Conservation (phyloP, 192 early-diverging fungal species). For the Coemansia sp. region DNA sequence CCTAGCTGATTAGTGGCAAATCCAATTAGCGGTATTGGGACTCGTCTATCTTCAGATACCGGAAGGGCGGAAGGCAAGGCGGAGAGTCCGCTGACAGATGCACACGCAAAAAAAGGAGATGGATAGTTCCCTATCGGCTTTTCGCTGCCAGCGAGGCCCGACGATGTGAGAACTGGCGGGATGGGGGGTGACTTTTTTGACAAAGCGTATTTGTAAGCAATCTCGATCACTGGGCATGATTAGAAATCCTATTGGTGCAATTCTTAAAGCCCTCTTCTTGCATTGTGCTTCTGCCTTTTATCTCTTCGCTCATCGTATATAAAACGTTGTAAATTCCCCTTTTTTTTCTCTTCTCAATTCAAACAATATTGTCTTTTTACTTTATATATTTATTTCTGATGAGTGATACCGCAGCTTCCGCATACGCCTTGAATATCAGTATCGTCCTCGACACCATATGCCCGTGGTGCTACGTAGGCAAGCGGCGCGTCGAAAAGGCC, state of each 20-base stretch:
- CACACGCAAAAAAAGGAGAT: not conserved
- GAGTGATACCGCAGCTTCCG: conserved; percentile 15
- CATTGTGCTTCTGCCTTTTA: not conserved
- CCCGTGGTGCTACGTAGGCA: conserved; percentile 82
- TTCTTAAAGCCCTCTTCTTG: not conserved
- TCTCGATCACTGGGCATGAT: not conserved
- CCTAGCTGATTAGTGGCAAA: not conserved
- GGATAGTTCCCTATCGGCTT: not conserved
- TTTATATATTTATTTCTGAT: not conserved
- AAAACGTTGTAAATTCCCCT: not conserved
- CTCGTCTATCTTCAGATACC: not conserved
- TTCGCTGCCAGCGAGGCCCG: not conserved
- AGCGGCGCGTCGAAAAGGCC: conserved; percentile 72
- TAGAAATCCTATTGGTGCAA: not conserved
- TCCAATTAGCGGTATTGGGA: not conserved
- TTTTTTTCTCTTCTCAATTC: not conserved
- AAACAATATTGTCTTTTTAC: not conserved
- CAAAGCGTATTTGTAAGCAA: not conserved
- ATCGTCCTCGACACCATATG: conserved; percentile 72
- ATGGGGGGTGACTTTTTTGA: not conserved
- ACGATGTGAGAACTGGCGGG: not conserved
- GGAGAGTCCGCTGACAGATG: not conserved
- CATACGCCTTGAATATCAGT: conserved; percentile 59
- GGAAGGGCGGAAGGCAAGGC: not conserved
- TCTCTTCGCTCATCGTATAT: not conserved